These are phyloP conservation scores for Symbiodinium pilosum DNA, from an alignment of 73 alveolate genomes.

Conservation along the genomic window DNA sequence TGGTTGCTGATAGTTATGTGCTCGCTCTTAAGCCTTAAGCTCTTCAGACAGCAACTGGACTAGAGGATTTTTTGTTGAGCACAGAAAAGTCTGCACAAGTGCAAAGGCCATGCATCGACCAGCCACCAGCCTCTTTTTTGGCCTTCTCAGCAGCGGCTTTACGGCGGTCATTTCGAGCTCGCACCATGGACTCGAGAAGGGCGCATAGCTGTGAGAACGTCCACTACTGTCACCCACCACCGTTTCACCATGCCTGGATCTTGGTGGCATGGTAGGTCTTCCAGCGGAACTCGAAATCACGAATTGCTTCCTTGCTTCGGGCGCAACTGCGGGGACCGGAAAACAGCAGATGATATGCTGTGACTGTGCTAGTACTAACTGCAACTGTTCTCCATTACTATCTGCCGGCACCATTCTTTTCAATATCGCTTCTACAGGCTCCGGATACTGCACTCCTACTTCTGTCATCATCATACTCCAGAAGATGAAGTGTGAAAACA, in stretches of 20 bases:
- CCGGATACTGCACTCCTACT: too few species aligned
- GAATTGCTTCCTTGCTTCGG: constrained; percentile 16
- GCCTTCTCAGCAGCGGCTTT: constrained; percentile 59
- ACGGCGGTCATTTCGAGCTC: constrained; percentile 45
- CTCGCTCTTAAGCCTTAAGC: too few species aligned
- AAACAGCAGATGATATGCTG: background rate
- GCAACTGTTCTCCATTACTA: background rate
- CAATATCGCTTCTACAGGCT: too few species aligned
- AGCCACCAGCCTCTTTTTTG: constrained; percentile 25
- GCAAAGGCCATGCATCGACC: too few species aligned
- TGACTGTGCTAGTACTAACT: background rate
- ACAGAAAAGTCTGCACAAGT: background rate
- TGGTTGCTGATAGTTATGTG: too few species aligned
- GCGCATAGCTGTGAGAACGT: background rate
- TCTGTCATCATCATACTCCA: too few species aligned
- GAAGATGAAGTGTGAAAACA: too few species aligned
- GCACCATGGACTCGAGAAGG: constrained; percentile 51
- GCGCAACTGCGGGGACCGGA: background rate
- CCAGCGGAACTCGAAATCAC: constrained; percentile 20
- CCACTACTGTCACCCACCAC: background rate
- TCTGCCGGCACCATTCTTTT: too few species aligned
- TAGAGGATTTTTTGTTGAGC: background rate
- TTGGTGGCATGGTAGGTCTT: constrained; percentile 51
- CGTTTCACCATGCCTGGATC: constrained; percentile 4
- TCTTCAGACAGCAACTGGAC: too few species aligned